These are phyloP conservation scores for Chiua sp. DNA, from an alignment of 1,284 basidiomycete genomes.

Conservation along the genomic window DNA sequence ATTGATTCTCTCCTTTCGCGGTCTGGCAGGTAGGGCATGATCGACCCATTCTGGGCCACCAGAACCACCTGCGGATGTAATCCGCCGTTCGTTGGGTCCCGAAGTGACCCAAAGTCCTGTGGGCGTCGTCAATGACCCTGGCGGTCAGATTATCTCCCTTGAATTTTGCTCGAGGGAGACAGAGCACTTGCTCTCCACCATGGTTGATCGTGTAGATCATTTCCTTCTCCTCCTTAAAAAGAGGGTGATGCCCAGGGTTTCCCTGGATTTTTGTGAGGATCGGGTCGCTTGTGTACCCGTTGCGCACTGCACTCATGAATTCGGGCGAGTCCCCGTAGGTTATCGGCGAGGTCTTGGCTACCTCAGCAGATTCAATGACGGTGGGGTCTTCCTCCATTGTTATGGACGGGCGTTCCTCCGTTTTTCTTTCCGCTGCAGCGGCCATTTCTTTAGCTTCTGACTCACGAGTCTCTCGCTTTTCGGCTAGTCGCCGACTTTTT, in stretches of 20 bases:
- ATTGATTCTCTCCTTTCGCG: background rate
- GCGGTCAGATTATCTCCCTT: background rate
- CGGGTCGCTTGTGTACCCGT: background rate
- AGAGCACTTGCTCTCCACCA: background rate
- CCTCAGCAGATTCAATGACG: background rate
- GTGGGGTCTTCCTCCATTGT: too few species aligned
- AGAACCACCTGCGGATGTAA: constrained; percentile 4
- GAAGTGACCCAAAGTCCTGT: constrained; percentile 26
- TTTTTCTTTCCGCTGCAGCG: background rate
- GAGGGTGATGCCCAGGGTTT: too few species aligned
- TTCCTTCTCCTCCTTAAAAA: background rate
- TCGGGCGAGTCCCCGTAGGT: background rate
- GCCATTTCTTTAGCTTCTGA: too few species aligned
- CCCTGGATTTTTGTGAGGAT: background rate
- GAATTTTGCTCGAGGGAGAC: background rate
- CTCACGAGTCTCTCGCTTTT: too few species aligned
- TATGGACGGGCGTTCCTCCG: too few species aligned
- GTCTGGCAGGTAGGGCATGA: background rate
- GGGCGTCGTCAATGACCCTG: background rate
- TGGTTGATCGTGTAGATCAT: background rate
- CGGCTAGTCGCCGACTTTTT: too few species aligned
- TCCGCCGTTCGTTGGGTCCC: background rate
- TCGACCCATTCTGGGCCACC: background rate
- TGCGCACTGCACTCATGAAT: background rate
- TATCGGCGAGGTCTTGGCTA: background rate